Evolutionary conservation across 164 flowering plant genomes (phyloP), one percentile per base, ranked within the genome.

Genomic region (Malania oleifera): DNA sequence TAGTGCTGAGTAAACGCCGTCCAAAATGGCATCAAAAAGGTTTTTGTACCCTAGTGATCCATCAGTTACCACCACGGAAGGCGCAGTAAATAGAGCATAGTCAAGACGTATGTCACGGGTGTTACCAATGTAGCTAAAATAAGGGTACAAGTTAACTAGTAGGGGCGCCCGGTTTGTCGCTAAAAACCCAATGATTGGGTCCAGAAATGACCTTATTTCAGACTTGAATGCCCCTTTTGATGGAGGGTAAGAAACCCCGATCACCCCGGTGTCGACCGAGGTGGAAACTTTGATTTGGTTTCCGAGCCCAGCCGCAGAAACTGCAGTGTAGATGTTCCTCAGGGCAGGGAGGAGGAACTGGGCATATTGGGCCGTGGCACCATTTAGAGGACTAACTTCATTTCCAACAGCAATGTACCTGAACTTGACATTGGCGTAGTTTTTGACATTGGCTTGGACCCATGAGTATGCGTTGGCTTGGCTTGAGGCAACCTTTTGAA

Each of bases 261-360:
- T 19, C 17, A 54, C 8, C 0, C 10, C 14, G 7, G 39, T 20
- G 13, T 29, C 22, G 2, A 62, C 10, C 7, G 56, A 22, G 15
- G 66, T 62, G 6, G 66, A 23, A 2, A 62, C 66, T 19, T 29
- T 29, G 52, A 54, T 62, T 34, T 50, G 35, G 35, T 31, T 15
- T 8, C 18, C 20, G 2, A 62, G 52, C 11, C 41, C 52, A 2
- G 52, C 44, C 3, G 41, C 22, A 13, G 15, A 2, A 45, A 62
- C 14, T 23, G 66, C 52, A 8, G 19, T 45, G 9, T 43, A 9
- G n/a, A 62, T 44, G 52, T 54, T 54, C 8, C 11, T 10, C 25
- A 62, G 15, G 10, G 66, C 51, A 8, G 66, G 59, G 10, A 43
- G 52, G 9, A 61, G 20, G 13, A 1, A 20, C 23, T 1, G 40